These are phyloP conservation scores for Rhizodiscina lignyota DNA, from an alignment of 495 filamentous ascomycete genomes.

Conservation along the genomic window DNA sequence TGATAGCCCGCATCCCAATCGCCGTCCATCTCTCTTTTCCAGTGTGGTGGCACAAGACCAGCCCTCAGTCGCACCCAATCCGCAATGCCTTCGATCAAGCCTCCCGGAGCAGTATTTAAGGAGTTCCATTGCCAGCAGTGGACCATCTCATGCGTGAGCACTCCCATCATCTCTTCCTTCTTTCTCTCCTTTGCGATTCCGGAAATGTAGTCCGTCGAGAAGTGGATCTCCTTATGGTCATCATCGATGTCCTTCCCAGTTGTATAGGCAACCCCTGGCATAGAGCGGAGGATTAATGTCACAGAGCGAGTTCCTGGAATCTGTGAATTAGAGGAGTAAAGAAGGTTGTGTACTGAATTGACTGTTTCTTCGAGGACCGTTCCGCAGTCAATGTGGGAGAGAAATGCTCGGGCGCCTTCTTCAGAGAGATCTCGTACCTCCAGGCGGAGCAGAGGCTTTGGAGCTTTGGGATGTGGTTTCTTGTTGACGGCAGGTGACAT, in stretches of 20 bases:
- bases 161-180: constrained; percentile 56
- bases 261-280: constrained; percentile 79
- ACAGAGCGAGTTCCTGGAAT: constrained; percentile 53
- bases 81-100: constrained; percentile 81
- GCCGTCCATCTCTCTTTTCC: constrained; percentile 43
- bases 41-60: constrained; percentile 65
- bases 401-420: constrained; percentile 43
- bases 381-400: constrained; percentile 37
- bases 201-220: constrained; percentile 61
- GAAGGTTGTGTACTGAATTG: constrained; percentile 41
- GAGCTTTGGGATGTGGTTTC: too few species aligned
- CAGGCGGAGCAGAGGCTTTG: constrained; percentile 43
- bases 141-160: constrained; percentile 83
- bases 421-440: constrained; percentile 54
- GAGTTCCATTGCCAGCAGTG: constrained; percentile 86
- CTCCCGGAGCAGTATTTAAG: constrained; percentile 46
- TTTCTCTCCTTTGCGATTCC: constrained; percentile 19
- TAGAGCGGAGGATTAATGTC: constrained; percentile 68
- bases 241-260: constrained; percentile 64
- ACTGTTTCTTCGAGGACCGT: constrained; percentile 43
- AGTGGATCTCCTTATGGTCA: constrained; percentile 91
- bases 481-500: too few species aligned
- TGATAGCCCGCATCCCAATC: constrained; percentile 89
- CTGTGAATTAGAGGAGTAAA: constrained; percentile 34
- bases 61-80: constrained; percentile 79